Evolutionary conservation across 139 green algal species (phyloP).

Genomic region (Microglena sp.): DNA sequence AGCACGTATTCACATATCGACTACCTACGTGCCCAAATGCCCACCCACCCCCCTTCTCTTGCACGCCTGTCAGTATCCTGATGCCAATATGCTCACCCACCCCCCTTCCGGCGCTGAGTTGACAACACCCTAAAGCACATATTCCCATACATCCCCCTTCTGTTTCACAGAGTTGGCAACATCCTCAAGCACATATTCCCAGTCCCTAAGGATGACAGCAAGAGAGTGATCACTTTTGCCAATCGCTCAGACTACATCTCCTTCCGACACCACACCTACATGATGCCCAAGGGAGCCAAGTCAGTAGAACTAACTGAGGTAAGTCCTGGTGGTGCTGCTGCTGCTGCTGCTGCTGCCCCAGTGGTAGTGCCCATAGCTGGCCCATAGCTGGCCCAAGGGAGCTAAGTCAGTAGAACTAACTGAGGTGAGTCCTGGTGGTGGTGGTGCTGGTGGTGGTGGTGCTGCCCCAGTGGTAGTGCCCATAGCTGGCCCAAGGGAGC

Average conservation of each 20-base stretch:
- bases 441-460: background rate
- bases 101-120: no score
- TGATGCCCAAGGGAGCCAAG: conserved; percentile 61
- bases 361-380: background rate
- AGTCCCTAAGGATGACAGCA: conserved; percentile 78
- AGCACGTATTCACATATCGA: no score
- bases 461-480: background rate
- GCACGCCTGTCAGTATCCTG: no score
- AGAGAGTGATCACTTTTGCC: conserved; percentile 80
- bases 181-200: conserved; percentile 97
- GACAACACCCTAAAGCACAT: no score
- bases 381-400: background rate
- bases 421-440: background rate
- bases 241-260: conserved; percentile 86
- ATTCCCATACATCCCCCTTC: no score
- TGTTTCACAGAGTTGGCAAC: conserved; percentile 35
- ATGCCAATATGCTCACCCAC: no score
- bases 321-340: background rate
- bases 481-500: no score
- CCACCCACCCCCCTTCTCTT: no score
- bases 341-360: background rate
- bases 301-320: conserved; percentile 70
- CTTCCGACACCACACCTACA: conserved; percentile 87
- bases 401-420: background rate
- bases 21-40: no score